phyloP scores from a whole-genome alignment of 2,329 filamentous ascomycete genomes.

The Gnomoniopsis sp. region DNA sequence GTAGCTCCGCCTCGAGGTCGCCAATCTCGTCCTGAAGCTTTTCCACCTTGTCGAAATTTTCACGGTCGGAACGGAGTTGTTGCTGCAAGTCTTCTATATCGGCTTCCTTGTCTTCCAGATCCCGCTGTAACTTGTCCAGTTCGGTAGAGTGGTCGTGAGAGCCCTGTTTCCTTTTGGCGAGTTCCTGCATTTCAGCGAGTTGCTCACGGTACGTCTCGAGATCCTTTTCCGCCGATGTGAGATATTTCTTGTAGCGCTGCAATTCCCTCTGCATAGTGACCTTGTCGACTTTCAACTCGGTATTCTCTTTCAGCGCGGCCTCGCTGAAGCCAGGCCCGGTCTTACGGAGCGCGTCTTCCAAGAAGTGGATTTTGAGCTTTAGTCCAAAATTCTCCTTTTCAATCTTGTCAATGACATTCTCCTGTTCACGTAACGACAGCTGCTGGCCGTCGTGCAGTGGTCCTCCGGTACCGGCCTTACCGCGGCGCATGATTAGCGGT shows the following conservation, averaged over 20 bases:
- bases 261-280: conserved; percentile 87
- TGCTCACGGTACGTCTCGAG: conserved; percentile 80
- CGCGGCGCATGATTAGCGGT: conserved; percentile 68
- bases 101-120: conserved; percentile 55
- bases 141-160: conserved; percentile 66
- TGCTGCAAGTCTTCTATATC: conserved; percentile 59
- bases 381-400: conserved; percentile 98
- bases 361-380: conserved; percentile 94
- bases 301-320: conserved; percentile 87
- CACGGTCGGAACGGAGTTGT: conserved; percentile 54
- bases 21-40: conserved; percentile 70
- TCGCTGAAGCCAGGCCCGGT: conserved; percentile 87
- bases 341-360: conserved; percentile 86
- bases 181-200: conserved; percentile 78
- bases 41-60: conserved; percentile 56
- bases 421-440: conserved; percentile 88
- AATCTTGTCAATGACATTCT: conserved; percentile 91
- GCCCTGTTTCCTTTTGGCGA: conserved; percentile 70
- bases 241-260: conserved; percentile 78
- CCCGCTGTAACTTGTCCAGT: conserved; percentile 53
- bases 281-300: conserved; percentile 89
- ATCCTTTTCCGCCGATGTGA: conserved; percentile 79
- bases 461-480: conserved; percentile 42
- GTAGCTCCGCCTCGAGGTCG: conserved; percentile 71
- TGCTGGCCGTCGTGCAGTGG: conserved; percentile 83